These are phyloP conservation scores for Talaromyces sp. DNA, from an alignment of 2,329 filamentous ascomycete genomes.

Conservation along the genomic window DNA sequence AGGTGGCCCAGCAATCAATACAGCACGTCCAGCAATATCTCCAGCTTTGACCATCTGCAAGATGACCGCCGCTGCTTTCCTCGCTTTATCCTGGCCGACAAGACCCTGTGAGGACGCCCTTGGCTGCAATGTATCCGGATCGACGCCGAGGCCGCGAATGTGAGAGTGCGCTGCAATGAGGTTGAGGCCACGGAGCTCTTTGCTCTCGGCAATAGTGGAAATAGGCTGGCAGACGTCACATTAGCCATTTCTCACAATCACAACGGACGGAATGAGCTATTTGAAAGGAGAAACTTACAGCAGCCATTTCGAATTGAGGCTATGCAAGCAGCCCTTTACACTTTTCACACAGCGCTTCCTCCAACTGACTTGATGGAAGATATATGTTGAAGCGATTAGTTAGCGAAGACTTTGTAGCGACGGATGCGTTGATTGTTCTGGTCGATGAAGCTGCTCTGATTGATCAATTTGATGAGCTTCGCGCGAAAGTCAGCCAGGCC, in stretches of 20 bases:
- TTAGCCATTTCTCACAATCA: neutral
- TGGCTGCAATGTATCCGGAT: slow-evolving; percentile 84
- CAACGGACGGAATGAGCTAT: neutral
- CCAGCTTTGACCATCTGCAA: slow-evolving; percentile 98
- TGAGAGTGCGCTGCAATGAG: slow-evolving; percentile 98
- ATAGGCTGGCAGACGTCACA: slow-evolving; percentile 49
- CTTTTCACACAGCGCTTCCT: neutral
- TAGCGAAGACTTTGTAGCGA: too few species aligned
- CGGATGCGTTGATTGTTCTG: neutral
- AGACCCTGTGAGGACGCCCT: slow-evolving; percentile 82
- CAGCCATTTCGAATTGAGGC: slow-evolving; percentile 13
- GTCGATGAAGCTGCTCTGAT: neutral
- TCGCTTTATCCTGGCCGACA: slow-evolving; percentile 92
- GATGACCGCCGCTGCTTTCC: slow-evolving; percentile 93
- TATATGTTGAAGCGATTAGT: too few species aligned
- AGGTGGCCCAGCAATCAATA: slow-evolving; percentile 90
- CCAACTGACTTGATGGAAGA: neutral
- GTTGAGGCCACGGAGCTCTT: slow-evolving; percentile 93
- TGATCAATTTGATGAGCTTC: neutral
- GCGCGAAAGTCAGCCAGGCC: neutral
- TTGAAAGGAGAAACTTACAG: slow-evolving; percentile 13
- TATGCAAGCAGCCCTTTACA: neutral
- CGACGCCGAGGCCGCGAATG: slow-evolving; percentile 91
- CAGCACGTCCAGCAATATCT: slow-evolving; percentile 93
- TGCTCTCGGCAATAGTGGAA: slow-evolving; percentile 86